Evolutionary conservation across 352 stramenopile genomes (phyloP), one percentile per base, ranked within the genome.

Genomic region (Phytophthora hybrid): DNA sequence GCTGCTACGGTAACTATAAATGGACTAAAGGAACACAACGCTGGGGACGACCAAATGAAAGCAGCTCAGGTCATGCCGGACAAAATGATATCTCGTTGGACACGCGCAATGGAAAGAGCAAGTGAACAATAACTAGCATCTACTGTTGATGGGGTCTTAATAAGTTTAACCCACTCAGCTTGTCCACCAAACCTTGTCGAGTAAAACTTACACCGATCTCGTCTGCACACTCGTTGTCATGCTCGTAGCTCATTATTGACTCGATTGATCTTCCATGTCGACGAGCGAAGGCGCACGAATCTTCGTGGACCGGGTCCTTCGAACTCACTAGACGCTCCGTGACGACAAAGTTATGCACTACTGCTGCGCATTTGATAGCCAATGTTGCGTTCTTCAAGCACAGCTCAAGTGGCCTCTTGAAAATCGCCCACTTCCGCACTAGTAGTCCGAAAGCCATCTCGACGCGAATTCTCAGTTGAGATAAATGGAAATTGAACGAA

Each of bases 391-490:
- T 16, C 47, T 26, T n/a, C 47, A 55, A 14, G 7, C 11, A 31
- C 19, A 55, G 11, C 47, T 55, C 47, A 5, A 31, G 7, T 5
- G 63, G 53, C 1, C 41, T 23, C 39, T 63, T 53, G 21, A 85
- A 73, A 18, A 84, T 73, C 8, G 61, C 8, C 71, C 78, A 84
- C 60, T 81, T 84, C 1, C 39, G 31, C 9, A 74, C 63, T 4
- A 81, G 19, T 67, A n/a, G n/a, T n/a, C n/a, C n/a, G n/a, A n/a
- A n/a, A n/a, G n/a, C n/a, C 78, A 88, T 85, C 34, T 88, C 76
- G 59, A 88, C 78, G 6, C 73, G 56, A 41, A 88, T 88, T 0
- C 81, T 54, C 8, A 85, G 44, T 29, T 85, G 78, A 34, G 39
- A 56, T 29, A 56, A n/a, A 46, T 64, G 47, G 16, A 56, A 55